These are phyloP conservation scores for Cystoisospora suis DNA, from an alignment of 169 alveolate species.

Conservation along the genomic window DNA sequence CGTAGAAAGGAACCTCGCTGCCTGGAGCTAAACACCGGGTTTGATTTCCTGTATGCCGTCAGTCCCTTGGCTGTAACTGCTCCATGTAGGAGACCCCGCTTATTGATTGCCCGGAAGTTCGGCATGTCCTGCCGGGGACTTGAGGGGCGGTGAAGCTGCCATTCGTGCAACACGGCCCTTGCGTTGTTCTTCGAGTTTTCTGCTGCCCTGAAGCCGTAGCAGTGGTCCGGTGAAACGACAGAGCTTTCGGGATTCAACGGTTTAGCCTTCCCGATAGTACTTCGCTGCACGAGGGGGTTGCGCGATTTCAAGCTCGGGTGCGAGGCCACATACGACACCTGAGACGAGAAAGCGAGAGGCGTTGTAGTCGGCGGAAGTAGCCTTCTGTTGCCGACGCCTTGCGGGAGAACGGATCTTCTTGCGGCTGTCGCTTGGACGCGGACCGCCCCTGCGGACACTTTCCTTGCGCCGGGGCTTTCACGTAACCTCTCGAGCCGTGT, in stretches of 20 bases:
- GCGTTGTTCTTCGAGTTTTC: not conserved
- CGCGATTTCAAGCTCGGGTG: not conserved
- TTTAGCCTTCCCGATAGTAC: not conserved
- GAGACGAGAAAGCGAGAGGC: not conserved
- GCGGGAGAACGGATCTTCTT: too few species aligned
- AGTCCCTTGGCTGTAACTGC: not conserved
- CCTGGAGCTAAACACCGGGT: not conserved
- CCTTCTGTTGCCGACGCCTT: too few species aligned
- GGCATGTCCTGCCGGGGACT: not conserved
- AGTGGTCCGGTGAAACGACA: not conserved
- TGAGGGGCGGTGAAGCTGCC: not conserved
- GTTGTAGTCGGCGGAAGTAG: too few species aligned
- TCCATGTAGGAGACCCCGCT: not conserved
- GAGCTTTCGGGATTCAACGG: not conserved
- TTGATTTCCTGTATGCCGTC: not conserved
- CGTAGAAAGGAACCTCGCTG: not conserved
- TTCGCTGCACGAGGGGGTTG: slow-evolving; percentile 12
- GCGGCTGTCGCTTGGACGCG: too few species aligned
- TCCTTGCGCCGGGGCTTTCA: too few species aligned
- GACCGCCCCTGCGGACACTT: too few species aligned
- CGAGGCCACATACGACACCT: not conserved
- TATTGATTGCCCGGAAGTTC: not conserved
- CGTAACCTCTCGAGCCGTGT: too few species aligned
- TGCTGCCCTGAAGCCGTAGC: not conserved
- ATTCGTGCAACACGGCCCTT: not conserved